Base-by-base conservation (phyloP, 1,139 yeast genomes). In the Yamadazyma sp. region DNA sequence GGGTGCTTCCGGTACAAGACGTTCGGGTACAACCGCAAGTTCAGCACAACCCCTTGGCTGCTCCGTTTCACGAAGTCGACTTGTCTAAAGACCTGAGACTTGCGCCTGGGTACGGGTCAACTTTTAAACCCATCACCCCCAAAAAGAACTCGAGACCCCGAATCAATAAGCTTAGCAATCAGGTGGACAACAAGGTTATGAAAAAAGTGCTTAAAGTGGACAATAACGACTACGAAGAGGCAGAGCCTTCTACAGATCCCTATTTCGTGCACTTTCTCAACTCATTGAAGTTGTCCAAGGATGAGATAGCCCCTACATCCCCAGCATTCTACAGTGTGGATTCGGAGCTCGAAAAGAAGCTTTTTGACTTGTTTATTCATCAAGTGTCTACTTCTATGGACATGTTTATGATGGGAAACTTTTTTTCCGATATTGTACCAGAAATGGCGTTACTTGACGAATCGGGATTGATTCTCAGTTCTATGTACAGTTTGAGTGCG, bases 361-460 rank as follows among this genome's bases (percentile, higher is more conserved):
- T 67, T 29, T 61, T 64, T 37, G 70, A 64, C 42, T 46, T 63
- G 18, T 67, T 64, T 42, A 59, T 62, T 25, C 57, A 63, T 37
- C 52, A 48, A 15, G 51, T 65, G 11, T 55, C 70, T 2, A 42
- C 46, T 8, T 51, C 51, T 24, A 54, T 67, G 42, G 73, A 67
- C 43, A 54, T 64, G 31, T 64, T 65, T 34, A 48, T 65, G 40
- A 57, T 60, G 5, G 56, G 54, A 24, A 60, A 59, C 20, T 50
- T 59, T 11, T 67, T 64, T 44, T 53, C 54, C 18, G 56, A 56
- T 24, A 52, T 68, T 6, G 54, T 68, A 1, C 64, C 73, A 2
- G 64, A 64, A 34, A 44, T 67, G 43, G 70, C 72, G 3, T 46
- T 68, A 9, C 47, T 57, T 34, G 73, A 68, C 41, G 71, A 66